Percentiles rank a stretch among this genome's conserved stretches.
Evolutionary conservation across 345 rosid species (phyloP).

Genomic region (Orychophragmus violaceus): DNA sequence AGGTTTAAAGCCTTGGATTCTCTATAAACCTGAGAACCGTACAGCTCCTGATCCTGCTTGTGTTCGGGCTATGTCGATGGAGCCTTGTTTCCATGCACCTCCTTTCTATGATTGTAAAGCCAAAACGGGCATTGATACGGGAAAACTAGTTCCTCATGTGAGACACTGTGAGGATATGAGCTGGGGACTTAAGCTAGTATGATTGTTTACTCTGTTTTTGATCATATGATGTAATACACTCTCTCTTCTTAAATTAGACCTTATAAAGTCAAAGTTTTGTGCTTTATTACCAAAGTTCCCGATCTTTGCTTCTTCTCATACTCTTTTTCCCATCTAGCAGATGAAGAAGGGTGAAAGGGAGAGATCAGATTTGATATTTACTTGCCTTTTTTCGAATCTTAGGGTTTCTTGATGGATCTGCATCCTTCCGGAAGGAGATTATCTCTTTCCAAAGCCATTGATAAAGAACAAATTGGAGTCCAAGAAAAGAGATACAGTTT

Average conservation of each 20-base stretch:
- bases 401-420: constrained; percentile 39
- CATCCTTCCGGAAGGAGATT: constrained; percentile 41
- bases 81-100: constrained; percentile 78
- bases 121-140: constrained; percentile 45
- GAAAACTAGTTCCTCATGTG: constrained; percentile 48
- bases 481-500: constrained; percentile 31
- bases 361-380: not conserved
- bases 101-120: constrained; percentile 61
- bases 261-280: constrained; percentile 13
- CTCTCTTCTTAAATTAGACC: constrained; percentile 1
- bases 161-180: constrained; percentile 68
- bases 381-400: not conserved
- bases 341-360: not conserved
- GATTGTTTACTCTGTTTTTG: not conserved
- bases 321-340: not conserved
- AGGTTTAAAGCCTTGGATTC: constrained; percentile 60
- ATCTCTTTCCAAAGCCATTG: constrained; percentile 19
- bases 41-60: constrained; percentile 59
- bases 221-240: not conserved
- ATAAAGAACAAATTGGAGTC: constrained; percentile 21
- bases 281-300: constrained; percentile 10
- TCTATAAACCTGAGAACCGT: constrained; percentile 48
- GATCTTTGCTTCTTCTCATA: not conserved
- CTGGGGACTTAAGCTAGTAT: constrained; percentile 69
- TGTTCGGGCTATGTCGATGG: constrained; percentile 53